Base-by-base conservation (phyloP, 331 rosid species). In the Quercus phellos region DNA sequence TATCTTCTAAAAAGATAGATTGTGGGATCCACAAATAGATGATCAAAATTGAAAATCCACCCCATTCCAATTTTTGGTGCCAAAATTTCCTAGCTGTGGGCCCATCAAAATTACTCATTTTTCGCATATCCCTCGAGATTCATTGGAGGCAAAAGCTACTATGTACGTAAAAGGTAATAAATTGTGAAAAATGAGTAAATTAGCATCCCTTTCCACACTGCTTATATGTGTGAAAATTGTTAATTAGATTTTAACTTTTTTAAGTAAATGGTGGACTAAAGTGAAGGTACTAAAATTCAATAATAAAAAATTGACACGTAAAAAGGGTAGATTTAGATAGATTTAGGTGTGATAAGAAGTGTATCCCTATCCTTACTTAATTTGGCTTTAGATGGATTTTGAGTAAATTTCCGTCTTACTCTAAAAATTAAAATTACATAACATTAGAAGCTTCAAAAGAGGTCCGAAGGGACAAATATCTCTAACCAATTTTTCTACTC, bases 1-100 rank as follows among this genome's bases (percentile, higher is more conserved):
- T 43, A 38, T 51, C 66, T 67, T 82, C 82, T 51, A 46, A 64
- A 83, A 80, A 46, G 87, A 30, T n/a, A 56, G 42, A 68, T 12
- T 0, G 75, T 75, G 88, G 74, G 85, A 72, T 54, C 63, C 83
- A 55, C 5, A 11, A 55, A 66, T 9, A 14, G 24, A 66, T 55
- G 51, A 73, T 55, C 30, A 69, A 68, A 29, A 46, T 17, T 18
- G 38, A 38, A 38, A 38, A 38, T 38, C 46, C 46, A 38, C 11
- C 46, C 46, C 0, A 38, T 38, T 55, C 70, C 13, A 2, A 17
- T 74, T 58, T 58, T 64, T 34, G 18, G n/a, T n/a, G 34, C 19
- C 50, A 54, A 54, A 53, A 42, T 7, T 14, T 55, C 11, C 51
- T 30, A 53, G 30, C 32, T 5, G 46, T 72, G 78, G 77, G 67